phyloP scores from a whole-genome alignment of 495 filamentous ascomycete species.

The Penicillium steckii region DNA sequence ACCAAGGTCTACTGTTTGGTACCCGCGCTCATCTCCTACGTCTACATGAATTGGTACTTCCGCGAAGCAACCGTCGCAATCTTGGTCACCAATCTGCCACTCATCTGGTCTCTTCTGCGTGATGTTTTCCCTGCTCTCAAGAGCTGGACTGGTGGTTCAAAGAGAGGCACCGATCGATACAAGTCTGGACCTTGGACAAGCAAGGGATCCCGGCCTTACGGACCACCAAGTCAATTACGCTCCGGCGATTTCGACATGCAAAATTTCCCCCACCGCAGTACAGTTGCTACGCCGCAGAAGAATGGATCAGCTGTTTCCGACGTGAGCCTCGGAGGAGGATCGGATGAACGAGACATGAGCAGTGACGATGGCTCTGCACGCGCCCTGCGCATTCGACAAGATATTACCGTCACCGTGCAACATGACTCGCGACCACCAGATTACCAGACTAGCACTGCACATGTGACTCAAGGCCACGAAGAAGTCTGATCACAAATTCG shows the following conservation, averaged over 20 bases:
- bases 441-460: conserved; percentile 16
- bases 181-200: conserved; percentile 37
- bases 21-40: conserved; percentile 41
- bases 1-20: conserved; percentile 70
- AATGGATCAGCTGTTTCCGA: conserved; percentile 24
- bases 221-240: conserved; percentile 30
- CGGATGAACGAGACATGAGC: conserved; percentile 30
- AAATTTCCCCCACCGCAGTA: conserved; percentile 27
- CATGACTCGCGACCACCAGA: conserved; percentile 30
- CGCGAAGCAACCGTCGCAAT: conserved; percentile 67
- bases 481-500: conserved; percentile 11
- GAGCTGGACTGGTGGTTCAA: conserved; percentile 47
- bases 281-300: conserved; percentile 31
- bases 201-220: conserved; percentile 36
- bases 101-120: conserved; percentile 61
- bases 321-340: conserved; percentile 29
- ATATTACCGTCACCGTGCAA: conserved; percentile 46
- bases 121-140: conserved; percentile 55
- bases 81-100: conserved; percentile 64
- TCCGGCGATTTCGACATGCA: conserved; percentile 38
- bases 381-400: conserved; percentile 44
- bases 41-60: conserved; percentile 71
- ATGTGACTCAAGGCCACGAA: conserved; percentile 13
- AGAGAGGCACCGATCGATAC: conserved; percentile 37
- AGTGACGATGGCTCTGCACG: conserved; percentile 42